A percentile compares a stretch with the other conserved stretches of the same genome.
phyloP scores from a whole-genome alignment of 2,329 filamentous ascomycete genomes.

The Paecilomyces niveus region DNA sequence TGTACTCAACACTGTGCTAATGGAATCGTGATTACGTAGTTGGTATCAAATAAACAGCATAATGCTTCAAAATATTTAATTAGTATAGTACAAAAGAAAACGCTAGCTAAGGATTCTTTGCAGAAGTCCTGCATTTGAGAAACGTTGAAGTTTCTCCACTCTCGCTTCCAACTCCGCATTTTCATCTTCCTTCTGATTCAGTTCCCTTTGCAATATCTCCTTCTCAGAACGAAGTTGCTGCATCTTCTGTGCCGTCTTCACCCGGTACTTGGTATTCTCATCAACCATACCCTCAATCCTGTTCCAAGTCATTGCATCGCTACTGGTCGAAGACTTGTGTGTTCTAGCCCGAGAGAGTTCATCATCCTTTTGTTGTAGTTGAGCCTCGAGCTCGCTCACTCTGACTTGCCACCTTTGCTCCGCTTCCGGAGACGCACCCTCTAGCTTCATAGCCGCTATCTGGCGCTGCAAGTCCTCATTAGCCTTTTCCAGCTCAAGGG shows the following conservation, averaged over 20 bases:
- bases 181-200: constrained; percentile 34
- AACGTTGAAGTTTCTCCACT: constrained; percentile 24
- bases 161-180: constrained; percentile 29
- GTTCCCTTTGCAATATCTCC: constrained; percentile 30
- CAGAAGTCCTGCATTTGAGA: constrained; percentile 5
- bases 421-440: background rate
- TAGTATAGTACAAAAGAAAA: background rate
- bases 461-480: constrained; percentile 1
- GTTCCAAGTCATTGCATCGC: constrained; percentile 15
- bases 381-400: background rate
- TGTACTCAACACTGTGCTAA: no score
- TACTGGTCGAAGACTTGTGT: background rate
- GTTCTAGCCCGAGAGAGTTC: background rate
- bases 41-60: background rate
- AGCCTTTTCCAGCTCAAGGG: constrained; percentile 31
- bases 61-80: background rate
- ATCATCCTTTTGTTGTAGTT: background rate
- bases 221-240: constrained; percentile 34
- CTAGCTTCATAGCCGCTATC: background rate
- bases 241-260: constrained; percentile 28
- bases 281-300: constrained; percentile 33
- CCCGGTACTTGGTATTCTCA: constrained; percentile 31
- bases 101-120: background rate
- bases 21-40: no score
- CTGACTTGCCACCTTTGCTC: background rate